These are phyloP conservation scores for Pisolithus sp. DNA, from an alignment of 768 basidiomycete species.

Conservation along the genomic window DNA sequence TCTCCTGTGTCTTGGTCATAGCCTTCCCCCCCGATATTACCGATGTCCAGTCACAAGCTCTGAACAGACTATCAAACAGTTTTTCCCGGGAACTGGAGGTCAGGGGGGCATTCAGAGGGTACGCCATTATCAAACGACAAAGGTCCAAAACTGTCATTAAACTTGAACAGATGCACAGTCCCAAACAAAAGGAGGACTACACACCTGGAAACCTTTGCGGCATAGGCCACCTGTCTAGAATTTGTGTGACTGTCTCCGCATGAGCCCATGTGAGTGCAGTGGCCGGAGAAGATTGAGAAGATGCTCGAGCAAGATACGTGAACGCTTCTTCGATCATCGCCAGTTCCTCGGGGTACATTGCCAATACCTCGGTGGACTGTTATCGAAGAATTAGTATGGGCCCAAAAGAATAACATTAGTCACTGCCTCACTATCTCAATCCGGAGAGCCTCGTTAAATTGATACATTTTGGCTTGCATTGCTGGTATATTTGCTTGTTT, in stretches of 20 bases:
- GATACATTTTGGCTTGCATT: slow-evolving; percentile 72
- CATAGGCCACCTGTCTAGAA: slow-evolving; percentile 70
- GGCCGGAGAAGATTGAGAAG: slow-evolving; percentile 28
- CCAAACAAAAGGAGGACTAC: slow-evolving; percentile 5
- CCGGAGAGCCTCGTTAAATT: slow-evolving; percentile 64
- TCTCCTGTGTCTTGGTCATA: slow-evolving; percentile 69
- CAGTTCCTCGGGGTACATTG: slow-evolving; percentile 63
- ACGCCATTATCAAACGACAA: slow-evolving; percentile 65
- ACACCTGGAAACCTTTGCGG: slow-evolving; percentile 68
- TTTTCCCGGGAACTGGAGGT: slow-evolving; percentile 36
- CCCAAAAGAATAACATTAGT: background rate
- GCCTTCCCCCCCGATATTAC: slow-evolving; percentile 45
- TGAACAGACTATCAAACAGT: slow-evolving; percentile 59
- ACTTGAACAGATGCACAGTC: background rate
- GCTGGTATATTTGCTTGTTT: slow-evolving; percentile 77
- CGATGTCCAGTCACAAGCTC: slow-evolving; percentile 56
- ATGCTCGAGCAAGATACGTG: slow-evolving; percentile 46
- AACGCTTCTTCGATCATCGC: slow-evolving; percentile 57
- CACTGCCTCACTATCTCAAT: slow-evolving; percentile 55
- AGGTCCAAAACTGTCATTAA: slow-evolving; percentile 71
- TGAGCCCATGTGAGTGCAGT: slow-evolving; percentile 41
- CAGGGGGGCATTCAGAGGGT: slow-evolving; percentile 48
- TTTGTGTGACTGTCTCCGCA: slow-evolving; percentile 53
- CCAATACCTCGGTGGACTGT: slow-evolving; percentile 65
- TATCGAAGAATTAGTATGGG: background rate